Base-by-base conservation (phyloP, 1,284 basidiomycete species). In the Austroboletus olivaceoglutinosus region DNA sequence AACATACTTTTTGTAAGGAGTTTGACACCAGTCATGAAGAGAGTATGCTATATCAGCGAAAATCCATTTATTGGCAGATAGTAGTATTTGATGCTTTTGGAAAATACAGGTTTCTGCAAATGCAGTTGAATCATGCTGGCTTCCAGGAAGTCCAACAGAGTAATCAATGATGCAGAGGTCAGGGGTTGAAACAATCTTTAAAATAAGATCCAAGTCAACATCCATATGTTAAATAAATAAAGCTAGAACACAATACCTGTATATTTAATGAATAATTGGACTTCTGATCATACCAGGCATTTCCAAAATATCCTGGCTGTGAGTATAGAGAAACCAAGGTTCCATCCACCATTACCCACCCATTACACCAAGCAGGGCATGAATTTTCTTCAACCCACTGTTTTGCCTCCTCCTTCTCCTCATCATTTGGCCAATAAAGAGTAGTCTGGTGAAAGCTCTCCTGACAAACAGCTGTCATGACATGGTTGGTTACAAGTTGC, bases 31-130 rank as follows among this genome's bases (percentile, higher is more conserved):
- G 13, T 25, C 29, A 16, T 54, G 46, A 13, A 68, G 39, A 11
- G 67, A 65, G 60, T 74, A 73, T n/a, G 70, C 65, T 10, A 67
- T 71, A 39, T 73, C 68, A 7, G 51, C 71, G 64, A 68, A 73
- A 1, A 72, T 58, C 45, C 57, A 73, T 47, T 73, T 66, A 3
- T 9, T 9, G 11, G 4, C 29, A 5, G 4, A 4, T 5, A 30
- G 29, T 5, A 11, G 13, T 3, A 21, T 51, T 54, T 8, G 4
- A 25, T 25, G 23, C 23, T 25, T 8, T 25, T 25, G 23, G 8
- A 4, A 25, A 25, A 25, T 8, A 25, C 23, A 25, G 4, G 23
- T 25, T 25, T 25, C 4, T 8, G 8, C 8, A 8, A 25, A 25
- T 4, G 23, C 23, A 25, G 23, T 25, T 25, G 23, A 25, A 8